Percentiles rank a stretch among this genome's conserved stretches.
Conservation (phyloP, 208 protist species). For the Trypanosoma boissoni region DNA sequence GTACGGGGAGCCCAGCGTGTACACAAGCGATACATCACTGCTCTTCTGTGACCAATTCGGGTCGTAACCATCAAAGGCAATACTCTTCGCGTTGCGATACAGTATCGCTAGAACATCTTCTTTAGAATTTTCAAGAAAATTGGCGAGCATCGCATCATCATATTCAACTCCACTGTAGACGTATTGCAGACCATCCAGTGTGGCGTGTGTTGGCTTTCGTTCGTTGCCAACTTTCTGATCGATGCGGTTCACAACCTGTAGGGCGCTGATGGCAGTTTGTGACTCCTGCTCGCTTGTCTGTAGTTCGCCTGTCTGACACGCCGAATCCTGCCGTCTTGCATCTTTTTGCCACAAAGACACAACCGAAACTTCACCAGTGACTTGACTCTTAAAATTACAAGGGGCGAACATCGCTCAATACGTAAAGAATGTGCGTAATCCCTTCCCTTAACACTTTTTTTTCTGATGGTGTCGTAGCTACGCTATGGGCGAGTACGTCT, state of each 20-base stretch:
- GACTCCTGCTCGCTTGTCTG: slow-evolving; percentile 30
- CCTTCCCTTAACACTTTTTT: not conserved
- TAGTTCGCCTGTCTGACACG: slow-evolving; percentile 50
- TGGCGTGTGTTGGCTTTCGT: slow-evolving; percentile 39
- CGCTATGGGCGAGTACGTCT: too few relatives aligned
- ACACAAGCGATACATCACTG: slow-evolving; percentile 49
- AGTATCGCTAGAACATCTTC: slow-evolving; percentile 61
- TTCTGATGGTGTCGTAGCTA: too few relatives aligned
- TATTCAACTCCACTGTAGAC: slow-evolving; percentile 59
- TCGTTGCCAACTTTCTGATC: slow-evolving; percentile 71
- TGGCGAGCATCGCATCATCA: slow-evolving; percentile 53
- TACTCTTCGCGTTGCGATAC: slow-evolving; percentile 64
- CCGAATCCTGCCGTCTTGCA: slow-evolving; percentile 26
- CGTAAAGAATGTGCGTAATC: not conserved
- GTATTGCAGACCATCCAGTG: slow-evolving; percentile 76
- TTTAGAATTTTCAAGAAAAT: slow-evolving; percentile 55
- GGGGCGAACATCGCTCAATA: slow-evolving; percentile 40
- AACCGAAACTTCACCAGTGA: slow-evolving; percentile 73
- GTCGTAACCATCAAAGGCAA: slow-evolving; percentile 80
- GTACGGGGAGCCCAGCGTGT: slow-evolving; percentile 64
- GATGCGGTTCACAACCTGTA: slow-evolving; percentile 48
- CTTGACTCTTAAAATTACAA: slow-evolving; percentile 74
- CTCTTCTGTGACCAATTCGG: slow-evolving; percentile 78
- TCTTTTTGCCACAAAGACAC: slow-evolving; percentile 57
- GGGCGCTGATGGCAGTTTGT: slow-evolving; percentile 68